Percentiles rank a stretch among this genome's conserved stretches.
phyloP scores from a whole-genome alignment of 139 green algal genomes.

The Auxenochlorella pyrenoidosa region DNA sequence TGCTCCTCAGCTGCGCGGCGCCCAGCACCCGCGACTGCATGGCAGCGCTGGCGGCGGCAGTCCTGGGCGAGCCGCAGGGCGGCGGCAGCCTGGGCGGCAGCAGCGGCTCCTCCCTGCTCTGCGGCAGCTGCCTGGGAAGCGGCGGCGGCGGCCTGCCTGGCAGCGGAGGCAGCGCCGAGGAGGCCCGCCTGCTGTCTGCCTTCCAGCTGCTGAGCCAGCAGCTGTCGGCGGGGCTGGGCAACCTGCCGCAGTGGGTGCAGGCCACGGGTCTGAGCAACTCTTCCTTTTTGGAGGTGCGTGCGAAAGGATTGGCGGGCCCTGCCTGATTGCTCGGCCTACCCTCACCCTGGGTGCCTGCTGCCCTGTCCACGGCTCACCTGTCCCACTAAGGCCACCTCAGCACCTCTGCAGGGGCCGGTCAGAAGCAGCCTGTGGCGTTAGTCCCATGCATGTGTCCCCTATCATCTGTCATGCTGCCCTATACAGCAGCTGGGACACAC shows the following conservation, averaged over 20 bases:
- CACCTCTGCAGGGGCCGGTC: background rate
- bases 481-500: no score
- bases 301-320: no score
- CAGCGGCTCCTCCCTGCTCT: background rate
- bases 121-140: background rate
- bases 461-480: no score
- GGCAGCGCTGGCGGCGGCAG: background rate
- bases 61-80: background rate
- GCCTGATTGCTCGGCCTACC: no score
- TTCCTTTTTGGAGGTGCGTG: slow-evolving; percentile 10
- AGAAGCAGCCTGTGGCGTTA: no score
- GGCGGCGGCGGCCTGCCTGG: background rate
- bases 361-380: no score
- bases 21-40: background rate
- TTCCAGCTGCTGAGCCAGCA: background rate
- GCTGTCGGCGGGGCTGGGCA: slow-evolving; percentile 1
- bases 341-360: no score
- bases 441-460: no score
- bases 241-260: slow-evolving; percentile 15
- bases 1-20: slow-evolving; percentile 13
- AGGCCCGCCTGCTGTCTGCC: slow-evolving; percentile 2
- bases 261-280: background rate
- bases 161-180: background rate
- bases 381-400: no score
- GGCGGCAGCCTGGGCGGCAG: no score